Evolutionary conservation across 345 rosid genomes (phyloP), one percentile per base, ranked within the genome.

Genomic region (Aquilaria sinensis): DNA sequence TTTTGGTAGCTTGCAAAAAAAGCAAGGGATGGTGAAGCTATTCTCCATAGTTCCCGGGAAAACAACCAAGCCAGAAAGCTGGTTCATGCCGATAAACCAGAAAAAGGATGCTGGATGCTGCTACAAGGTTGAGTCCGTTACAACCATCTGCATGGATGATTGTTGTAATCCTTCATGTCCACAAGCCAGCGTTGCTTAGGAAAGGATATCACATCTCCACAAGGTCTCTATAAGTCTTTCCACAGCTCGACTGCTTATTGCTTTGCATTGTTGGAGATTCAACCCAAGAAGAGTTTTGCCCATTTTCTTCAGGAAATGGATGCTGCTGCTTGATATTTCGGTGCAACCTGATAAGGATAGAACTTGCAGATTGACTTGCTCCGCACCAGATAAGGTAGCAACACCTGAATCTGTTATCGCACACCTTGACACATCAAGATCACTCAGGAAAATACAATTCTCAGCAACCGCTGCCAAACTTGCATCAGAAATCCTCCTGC

Each of bases 201-300:
- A 81, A 58, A 88, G 87, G 66, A 85, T 80, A 68, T 85, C 92
- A 15, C 96, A 85, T 67, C 86, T 78, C 92, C 96, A 85, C 30
- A 85, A 57, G 34, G 67, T 79, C 61, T 77, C 86, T 31, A 80
- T 73, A 9, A 88, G 89, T 31, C 58, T 52, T 47, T 78, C 80
- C 6, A 79, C 68, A 3, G 73, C 50, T 70, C 73, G n/a, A 62
- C 75, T 62, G 76, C 82, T 83, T 66, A 88, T 75, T 33, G 77
- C 79, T 63, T 80, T 78, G 80, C 96, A 88, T 70, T 73, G 82
- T 64, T 80, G 83, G 64, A 88, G 76, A 65, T 85, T 88, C 75
- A 88, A 61, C 23, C 96, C 96, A 16, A 83, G 30, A 30, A 88
- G 72, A 31, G 84, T 75, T 57, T 60, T 67, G 5, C 83, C 96